Base-by-base conservation (phyloP, 2,329 filamentous ascomycete genomes). In the Orbilia quercus region DNA sequence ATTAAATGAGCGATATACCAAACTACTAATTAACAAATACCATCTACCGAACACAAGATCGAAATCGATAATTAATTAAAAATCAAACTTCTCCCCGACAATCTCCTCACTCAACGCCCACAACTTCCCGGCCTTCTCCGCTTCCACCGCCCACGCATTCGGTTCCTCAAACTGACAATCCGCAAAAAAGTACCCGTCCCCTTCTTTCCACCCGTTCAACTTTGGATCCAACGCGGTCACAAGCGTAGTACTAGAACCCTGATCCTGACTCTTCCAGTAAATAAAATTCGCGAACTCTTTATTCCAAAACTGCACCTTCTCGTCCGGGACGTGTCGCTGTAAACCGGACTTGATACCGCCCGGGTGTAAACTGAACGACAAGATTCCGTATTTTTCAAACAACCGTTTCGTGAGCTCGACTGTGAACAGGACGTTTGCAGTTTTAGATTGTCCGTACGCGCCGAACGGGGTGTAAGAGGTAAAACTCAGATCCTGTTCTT, bases 391-490 rank as follows among this genome's bases (percentile, higher is more conserved):
- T 16, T 77, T 77, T 5, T 58, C 65, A 2, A 76, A 67, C 18
- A 82, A 66, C 38, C 79, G 77, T 25, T 80, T 71, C 14, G 82
- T 81, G 11, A 84, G 78, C 14, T 78, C 80, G 22, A 82, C 67
- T 0, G 79, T 81, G 70, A 84, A 84, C 45, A 84, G 77, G 14
- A 85, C 82, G 60, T 85, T 84, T 0, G 84, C 84, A 25, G 84
- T 83, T 78, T 86, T 86, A 75, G 82, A 83, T 76, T 84, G 83
- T 1, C 81, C 82, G 73, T 86, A 86, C 1, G 83, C 83, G 0
- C 79, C 76, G 79, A 82, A 83, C 0, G 75, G 70, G 0, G 77
- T 77, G 62, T 82, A 82, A 18, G 34, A 48, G 7, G 58, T 72
- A 36, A 72, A 72, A 1, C 59, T 57, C 12, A 38, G 18, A 16